Evolutionary conservation across 257 asterid species (phyloP), one percentile per base, ranked within the genome.

Genomic region (Thymus quinquecostatus): DNA sequence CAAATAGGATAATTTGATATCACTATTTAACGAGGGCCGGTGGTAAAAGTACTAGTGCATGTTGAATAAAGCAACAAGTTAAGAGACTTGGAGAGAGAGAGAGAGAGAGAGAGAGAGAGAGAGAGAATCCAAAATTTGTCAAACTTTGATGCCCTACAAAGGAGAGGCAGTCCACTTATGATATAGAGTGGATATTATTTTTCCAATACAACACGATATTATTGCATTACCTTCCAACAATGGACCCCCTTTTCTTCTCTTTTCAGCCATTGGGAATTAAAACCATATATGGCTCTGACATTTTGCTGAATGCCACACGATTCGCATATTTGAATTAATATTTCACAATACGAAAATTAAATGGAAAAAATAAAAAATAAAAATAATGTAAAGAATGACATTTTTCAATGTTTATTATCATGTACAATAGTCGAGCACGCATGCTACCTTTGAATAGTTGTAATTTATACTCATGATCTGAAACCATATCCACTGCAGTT

Each of bases 251-350:
- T 29, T 41, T 56, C 40, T 0, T 50, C 9, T 61, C 14, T 33
- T 58, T 71, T 40, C 49, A 32, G 33, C 62, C 82, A 79, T 70
- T 64, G 68, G 65, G 57, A 71, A 29, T 29, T 44, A 28, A 77
- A 80, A 56, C 66, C 73, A 78, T 60, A 78, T 60, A 72, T 78
- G 75, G 66, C 84, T 77, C 76, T 61, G 62, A 60, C 73, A 56
- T 66, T 61, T 72, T 62, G 60, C 71, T 64, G 63, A 77, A 76
- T 77, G 78, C 91, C 89, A 85, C 91, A 83, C 78, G 85, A 83
- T 76, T 84, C 80, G 85, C 79, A 85, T 87, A 89, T 82, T 85
- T 85, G 81, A 82, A 80, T 64, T 29, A 2, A 41, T 2, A 44
- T 3, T 8, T 3, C 32, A 61, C 53, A 21, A 21, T 21, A 21